Base-by-base conservation (phyloP, 176 grass and related monocot species). In the Phyllostachys edulis region DNA sequence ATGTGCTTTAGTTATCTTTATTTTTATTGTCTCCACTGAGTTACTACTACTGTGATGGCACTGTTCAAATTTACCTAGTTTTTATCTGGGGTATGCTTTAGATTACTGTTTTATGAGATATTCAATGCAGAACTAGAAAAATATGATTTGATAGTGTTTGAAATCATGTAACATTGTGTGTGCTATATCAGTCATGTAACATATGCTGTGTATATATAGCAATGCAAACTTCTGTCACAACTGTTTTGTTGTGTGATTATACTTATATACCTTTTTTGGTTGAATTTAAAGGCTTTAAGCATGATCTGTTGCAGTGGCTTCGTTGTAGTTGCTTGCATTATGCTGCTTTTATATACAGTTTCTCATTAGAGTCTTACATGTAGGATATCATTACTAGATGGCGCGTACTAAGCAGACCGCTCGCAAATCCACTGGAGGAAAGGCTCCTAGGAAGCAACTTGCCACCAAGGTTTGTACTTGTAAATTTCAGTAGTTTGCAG, bases 361-460 rank as follows among this genome's bases (percentile, higher is more conserved):
- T 26, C 6, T 50, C 29, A 55, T 40, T 39, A 12, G 24, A 4
- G 3, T 67, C 9, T 10, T 67, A 7, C 20, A 20, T 84, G 8
- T 20, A 67, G 71, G 60, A 21, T 44, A 65, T 38, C 5, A 21
- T 49, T 51, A 24, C 71, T 75, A 84, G 75, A 88, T 88, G 87
- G 81, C 81, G 3, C 87, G 81, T 75, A 89, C 81, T 5, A 84
- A 89, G 87, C 87, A 84, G 26, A 89, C 87, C 50, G 87, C 87
- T 89, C 87, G 75, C 47, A 89, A 84, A 81, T 89, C 87, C 41
- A 89, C 81, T 12, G 87, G 81, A 59, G 87, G 81, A 49, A 89
- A 89, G 68, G 87, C 81, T 68, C 87, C 87, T 69, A 84, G 87
- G 81, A 88, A 88, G 87, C 87, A 84, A 41, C 87, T 88, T 14